Percentiles rank a stretch among this genome's conserved stretches.
These are phyloP conservation scores for Pelargonium exstipulatum DNA, from an alignment of 441 rosid species.

Conservation along the genomic window DNA sequence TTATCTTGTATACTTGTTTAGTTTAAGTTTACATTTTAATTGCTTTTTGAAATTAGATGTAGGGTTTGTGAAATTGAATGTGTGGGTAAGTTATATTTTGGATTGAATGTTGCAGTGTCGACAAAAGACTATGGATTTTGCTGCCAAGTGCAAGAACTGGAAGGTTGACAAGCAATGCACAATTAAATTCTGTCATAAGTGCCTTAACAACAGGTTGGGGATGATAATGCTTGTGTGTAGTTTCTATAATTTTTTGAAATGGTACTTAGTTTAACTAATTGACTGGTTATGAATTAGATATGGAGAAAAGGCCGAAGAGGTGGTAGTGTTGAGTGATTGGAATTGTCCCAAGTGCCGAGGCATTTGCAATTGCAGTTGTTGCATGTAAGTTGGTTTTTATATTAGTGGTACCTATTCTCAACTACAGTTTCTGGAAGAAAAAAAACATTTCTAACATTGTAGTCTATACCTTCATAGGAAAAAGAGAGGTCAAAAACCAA, in stretches of 20 bases:
- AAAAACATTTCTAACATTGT: slow-evolving; percentile 10
- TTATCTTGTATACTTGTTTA: no score
- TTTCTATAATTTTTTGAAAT: not conserved
- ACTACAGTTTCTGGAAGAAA: not conserved
- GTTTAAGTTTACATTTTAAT: no score
- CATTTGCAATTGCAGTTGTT: slow-evolving; percentile 40
- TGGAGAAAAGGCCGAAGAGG: slow-evolving; percentile 35
- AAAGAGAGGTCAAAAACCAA: slow-evolving; percentile 68
- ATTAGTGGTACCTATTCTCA: not conserved
- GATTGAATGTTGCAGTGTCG: slow-evolving; percentile 29
- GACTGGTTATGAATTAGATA: slow-evolving; percentile 21
- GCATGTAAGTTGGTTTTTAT: slow-evolving; percentile 40
- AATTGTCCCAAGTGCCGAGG: slow-evolving; percentile 39
- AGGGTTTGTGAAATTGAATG: no score
- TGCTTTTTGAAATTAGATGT: no score
- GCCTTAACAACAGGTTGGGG: slow-evolving; percentile 33
- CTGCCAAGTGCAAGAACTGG: slow-evolving; percentile 29
- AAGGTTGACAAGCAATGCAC: slow-evolving; percentile 24
- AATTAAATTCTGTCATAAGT: slow-evolving; percentile 33
- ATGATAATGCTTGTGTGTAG: not conserved
- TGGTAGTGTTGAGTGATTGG: slow-evolving; percentile 30
- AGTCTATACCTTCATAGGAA: slow-evolving; percentile 36
- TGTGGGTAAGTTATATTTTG: not conserved
- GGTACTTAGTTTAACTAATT: slow-evolving; percentile 4
- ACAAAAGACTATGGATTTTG: slow-evolving; percentile 36